These are phyloP conservation scores for Hypholoma fasciculare DNA, from an alignment of 768 basidiomycete species.

Conservation along the genomic window DNA sequence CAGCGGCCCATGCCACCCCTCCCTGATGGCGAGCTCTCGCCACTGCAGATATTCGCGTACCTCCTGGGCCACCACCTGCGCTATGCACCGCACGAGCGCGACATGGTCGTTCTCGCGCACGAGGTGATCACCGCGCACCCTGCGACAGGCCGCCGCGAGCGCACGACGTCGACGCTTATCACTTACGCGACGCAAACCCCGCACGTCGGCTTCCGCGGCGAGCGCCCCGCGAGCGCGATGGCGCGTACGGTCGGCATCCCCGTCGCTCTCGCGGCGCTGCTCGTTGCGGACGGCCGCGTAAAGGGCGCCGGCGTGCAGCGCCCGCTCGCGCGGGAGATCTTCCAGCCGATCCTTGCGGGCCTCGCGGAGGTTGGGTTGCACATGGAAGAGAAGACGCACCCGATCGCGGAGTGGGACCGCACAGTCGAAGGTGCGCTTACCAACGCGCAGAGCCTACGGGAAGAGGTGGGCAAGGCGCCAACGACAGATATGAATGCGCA, in stretches of 20 bases:
- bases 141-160: constrained; percentile 1
- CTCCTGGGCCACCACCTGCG: constrained; percentile 71
- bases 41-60: constrained; percentile 74
- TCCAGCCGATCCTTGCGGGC: constrained; percentile 58
- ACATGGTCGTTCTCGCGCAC: constrained; percentile 86
- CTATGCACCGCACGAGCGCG: constrained; percentile 72
- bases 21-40: constrained; percentile 41
- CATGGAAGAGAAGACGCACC: constrained; percentile 39
- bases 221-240: constrained; percentile 71
- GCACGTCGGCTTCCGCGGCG: constrained; percentile 19
- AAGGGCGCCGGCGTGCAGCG: constrained; percentile 61
- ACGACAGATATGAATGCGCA: background rate
- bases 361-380: constrained; percentile 55
- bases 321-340: constrained; percentile 63
- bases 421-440: constrained; percentile 13
- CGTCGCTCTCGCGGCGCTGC: constrained; percentile 78
- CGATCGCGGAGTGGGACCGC: background rate
- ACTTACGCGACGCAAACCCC: constrained; percentile 48
- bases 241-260: constrained; percentile 88
- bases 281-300: constrained; percentile 63
- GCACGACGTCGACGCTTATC: constrained; percentile 62
- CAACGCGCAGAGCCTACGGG: background rate
- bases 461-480: background rate
- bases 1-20: constrained; percentile 37
- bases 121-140: constrained; percentile 59